A percentile compares a stretch with the other conserved stretches of the same genome.
Conservation (phyloP, 345 rosid species). For the Carallia brachiata region DNA sequence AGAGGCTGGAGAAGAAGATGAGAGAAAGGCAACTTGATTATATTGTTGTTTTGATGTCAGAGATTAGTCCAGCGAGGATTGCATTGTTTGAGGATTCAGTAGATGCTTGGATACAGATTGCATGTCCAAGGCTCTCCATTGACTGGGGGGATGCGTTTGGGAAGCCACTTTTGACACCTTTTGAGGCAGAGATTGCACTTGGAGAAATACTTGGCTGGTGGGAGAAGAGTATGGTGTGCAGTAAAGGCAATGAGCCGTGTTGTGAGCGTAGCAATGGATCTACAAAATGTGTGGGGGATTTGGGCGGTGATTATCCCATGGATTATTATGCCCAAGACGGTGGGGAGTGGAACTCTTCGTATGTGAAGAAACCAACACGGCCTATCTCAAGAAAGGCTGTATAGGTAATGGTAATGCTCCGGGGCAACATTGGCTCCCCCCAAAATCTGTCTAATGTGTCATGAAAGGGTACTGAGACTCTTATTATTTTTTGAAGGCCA, state of each 20-base stretch:
- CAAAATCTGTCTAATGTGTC: neutral
- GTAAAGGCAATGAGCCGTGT: conserved; percentile 22
- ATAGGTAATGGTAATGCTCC: conserved; percentile 2
- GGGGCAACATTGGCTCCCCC: neutral
- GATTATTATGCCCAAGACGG: conserved; percentile 96
- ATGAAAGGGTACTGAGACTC: neutral
- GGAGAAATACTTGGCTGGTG: conserved; percentile 81
- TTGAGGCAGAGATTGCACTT: conserved; percentile 86
- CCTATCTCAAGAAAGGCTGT: conserved; percentile 20
- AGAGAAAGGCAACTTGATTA: conserved; percentile 55
- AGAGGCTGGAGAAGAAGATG: conserved; percentile 79
- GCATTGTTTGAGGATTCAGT: conserved; percentile 74
- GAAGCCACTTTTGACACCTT: conserved; percentile 76
- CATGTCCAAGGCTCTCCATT: conserved; percentile 89
- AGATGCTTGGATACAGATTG: conserved; percentile 96
- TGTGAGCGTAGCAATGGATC: conserved; percentile 36
- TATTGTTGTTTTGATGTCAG: conserved; percentile 73
- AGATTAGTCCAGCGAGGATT: conserved; percentile 70
- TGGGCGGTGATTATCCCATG: conserved; percentile 78
- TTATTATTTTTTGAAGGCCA: too few relatives aligned
- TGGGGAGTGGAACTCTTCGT: conserved; percentile 91
- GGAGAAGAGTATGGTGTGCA: conserved; percentile 40
- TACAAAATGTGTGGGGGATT: conserved; percentile 19
- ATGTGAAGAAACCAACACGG: conserved; percentile 60
- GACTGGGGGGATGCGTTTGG: conserved; percentile 95